Evolutionary conservation across 148 eudicot species (phyloP).

Genomic region (Gaultheria prostrata): DNA sequence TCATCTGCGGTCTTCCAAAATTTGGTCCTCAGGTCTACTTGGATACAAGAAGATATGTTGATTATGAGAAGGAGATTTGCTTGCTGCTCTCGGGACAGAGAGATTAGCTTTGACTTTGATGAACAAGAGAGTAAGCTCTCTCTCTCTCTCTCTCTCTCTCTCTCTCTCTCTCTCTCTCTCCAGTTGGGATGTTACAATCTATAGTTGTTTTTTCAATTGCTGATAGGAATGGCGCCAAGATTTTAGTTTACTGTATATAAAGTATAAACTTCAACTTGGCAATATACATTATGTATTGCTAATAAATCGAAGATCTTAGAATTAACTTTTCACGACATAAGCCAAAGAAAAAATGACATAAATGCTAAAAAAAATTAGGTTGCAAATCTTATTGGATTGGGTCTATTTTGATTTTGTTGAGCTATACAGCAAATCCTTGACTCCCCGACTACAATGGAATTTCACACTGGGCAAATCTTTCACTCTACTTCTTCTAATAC

Average conservation of each 20-base stretch:
- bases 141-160: neutral
- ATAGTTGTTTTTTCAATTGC: neutral
- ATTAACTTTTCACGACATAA: neutral
- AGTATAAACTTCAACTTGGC: neutral
- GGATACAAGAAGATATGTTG: constrained; percentile 17
- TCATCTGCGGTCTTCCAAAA: constrained; percentile 1
- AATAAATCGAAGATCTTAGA: neutral
- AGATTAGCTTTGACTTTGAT: constrained; percentile 80
- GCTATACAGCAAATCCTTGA: too few species aligned
- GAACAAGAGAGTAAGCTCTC: constrained; percentile 66
- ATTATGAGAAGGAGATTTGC: constrained; percentile 56
- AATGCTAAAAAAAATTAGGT: neutral
- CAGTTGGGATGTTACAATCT: neutral
- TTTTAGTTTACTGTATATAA: neutral
- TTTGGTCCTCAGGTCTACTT: neutral
- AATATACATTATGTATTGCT: neutral
- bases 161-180: neutral
- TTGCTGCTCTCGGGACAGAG: constrained; percentile 75
- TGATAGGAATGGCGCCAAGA: neutral
- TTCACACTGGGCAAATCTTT: too few species aligned
- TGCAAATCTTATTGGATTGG: neutral
- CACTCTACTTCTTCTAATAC: too few species aligned
- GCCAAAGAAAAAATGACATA: neutral
- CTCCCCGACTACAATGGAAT: too few species aligned
- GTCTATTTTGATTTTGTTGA: neutral